These are phyloP conservation scores for Xylariaceae sp. DNA, from an alignment of 2,329 filamentous ascomycete species.

Conservation along the genomic window DNA sequence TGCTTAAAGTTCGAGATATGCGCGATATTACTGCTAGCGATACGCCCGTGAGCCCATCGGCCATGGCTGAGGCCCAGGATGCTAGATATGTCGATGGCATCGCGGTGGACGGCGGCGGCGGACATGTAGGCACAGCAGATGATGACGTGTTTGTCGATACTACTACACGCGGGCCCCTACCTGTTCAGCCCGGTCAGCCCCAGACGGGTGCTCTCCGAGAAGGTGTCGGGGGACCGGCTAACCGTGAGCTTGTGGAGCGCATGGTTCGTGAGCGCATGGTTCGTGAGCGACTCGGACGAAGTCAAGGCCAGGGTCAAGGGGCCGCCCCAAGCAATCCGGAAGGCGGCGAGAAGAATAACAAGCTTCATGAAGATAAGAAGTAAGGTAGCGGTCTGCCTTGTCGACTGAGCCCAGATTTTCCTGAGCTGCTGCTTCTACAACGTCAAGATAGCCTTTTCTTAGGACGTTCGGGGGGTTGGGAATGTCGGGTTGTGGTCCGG, in stretches of 20 bases:
- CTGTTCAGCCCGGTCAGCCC: constrained; percentile 35
- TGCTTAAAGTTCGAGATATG: constrained; percentile 27
- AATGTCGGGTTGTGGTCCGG: neutral
- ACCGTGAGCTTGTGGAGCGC: constrained; percentile 56
- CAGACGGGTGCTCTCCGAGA: constrained; percentile 36
- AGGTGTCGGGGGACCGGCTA: constrained; percentile 27
- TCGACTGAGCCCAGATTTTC: neutral
- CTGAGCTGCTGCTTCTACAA: neutral
- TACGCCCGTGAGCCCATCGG: constrained; percentile 41
- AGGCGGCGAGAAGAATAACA: constrained; percentile 45
- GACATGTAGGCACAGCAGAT: constrained; percentile 34
- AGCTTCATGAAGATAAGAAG: constrained; percentile 52
- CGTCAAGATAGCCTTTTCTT: neutral
- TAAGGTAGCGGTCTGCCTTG: constrained; percentile 8
- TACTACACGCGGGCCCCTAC: constrained; percentile 52
- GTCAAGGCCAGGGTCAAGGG: constrained; percentile 41
- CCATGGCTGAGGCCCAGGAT: constrained; percentile 50
- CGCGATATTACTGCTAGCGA: constrained; percentile 34
- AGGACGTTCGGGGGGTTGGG: neutral
- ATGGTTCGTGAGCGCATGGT: constrained; percentile 59
- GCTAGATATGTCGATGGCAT: constrained; percentile 64
- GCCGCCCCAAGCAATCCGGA: constrained; percentile 40
- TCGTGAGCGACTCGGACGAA: constrained; percentile 52
- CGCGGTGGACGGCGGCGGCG: constrained; percentile 49
- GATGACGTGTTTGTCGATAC: constrained; percentile 59